phyloP scores from a whole-genome alignment of 2,329 filamentous ascomycete species.

The Claviceps sp. region DNA sequence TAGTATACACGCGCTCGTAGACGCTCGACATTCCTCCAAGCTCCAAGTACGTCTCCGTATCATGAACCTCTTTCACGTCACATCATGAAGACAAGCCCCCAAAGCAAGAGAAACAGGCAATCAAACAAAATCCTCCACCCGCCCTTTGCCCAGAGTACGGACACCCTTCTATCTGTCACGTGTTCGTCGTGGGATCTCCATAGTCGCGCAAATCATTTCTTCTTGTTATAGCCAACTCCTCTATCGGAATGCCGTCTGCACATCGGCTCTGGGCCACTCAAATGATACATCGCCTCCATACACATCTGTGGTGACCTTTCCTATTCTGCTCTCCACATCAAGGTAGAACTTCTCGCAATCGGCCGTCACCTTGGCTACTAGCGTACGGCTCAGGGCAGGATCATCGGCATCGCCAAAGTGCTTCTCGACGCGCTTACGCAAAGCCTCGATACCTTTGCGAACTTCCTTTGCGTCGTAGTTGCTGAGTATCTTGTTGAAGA shows the following conservation, averaged over 20 bases:
- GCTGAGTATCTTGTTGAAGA: conserved; percentile 76
- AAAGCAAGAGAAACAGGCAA: neutral
- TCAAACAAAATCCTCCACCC: neutral
- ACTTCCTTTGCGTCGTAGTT: conserved; percentile 75
- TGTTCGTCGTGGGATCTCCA: neutral
- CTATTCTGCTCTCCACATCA: conserved; percentile 47
- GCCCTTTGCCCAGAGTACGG: neutral
- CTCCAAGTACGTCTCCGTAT: neutral
- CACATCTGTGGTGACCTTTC: conserved; percentile 45
- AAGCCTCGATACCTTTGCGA: conserved; percentile 74
- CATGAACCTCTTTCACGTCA: neutral
- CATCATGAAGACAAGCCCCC: conserved; percentile 1
- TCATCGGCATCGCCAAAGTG: conserved; percentile 89
- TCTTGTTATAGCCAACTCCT: neutral
- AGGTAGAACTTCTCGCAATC: conserved; percentile 52
- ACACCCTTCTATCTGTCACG: neutral
- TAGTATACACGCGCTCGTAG: conserved; percentile 5
- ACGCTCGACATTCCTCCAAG: conserved; percentile 1
- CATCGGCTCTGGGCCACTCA: conserved; percentile 52
- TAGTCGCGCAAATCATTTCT: neutral
- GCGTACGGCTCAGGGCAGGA: conserved; percentile 44
- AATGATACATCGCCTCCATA: conserved; percentile 52
- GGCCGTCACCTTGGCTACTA: conserved; percentile 43
- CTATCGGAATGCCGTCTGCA: conserved; percentile 42
- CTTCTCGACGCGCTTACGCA: conserved; percentile 89